Conservation (phyloP, 2,329 filamentous ascomycete species). For the Anisogramma anomala region DNA sequence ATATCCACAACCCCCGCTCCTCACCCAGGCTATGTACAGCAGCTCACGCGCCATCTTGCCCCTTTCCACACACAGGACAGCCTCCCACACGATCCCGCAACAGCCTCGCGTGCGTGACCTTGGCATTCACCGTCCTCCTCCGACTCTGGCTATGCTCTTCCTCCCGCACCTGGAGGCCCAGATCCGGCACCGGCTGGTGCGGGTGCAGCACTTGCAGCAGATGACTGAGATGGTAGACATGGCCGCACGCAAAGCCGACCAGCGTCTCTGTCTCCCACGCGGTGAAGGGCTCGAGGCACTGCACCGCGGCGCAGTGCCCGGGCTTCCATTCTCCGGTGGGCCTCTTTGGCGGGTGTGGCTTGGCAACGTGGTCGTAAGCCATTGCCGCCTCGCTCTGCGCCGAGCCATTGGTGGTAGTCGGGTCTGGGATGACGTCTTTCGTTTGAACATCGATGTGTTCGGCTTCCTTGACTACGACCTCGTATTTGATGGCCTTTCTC, state of each 20-base stretch:
- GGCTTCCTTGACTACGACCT: slow-evolving; percentile 44
- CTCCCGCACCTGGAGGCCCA: slow-evolving; percentile 25
- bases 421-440: slow-evolving; percentile 27
- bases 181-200: slow-evolving; percentile 30
- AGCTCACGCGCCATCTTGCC: slow-evolving; percentile 19
- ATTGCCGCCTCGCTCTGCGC: slow-evolving; percentile 13
- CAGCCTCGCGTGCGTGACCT: slow-evolving; percentile 76
- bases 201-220: slow-evolving; percentile 44
- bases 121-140: slow-evolving; percentile 63
- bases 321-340: slow-evolving; percentile 28
- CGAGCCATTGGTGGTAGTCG: slow-evolving; percentile 2
- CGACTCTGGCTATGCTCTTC: slow-evolving; percentile 28
- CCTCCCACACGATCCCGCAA: slow-evolving; percentile 59
- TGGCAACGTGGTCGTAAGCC: neutral
- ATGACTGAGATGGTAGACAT: slow-evolving; percentile 69
- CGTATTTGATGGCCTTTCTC: slow-evolving; percentile 78
- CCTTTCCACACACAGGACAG: slow-evolving; percentile 45
- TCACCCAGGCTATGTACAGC: neutral
- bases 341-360: slow-evolving; percentile 19
- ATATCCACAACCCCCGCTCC: neutral
- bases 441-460: slow-evolving; percentile 33
- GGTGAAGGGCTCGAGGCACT: slow-evolving; percentile 44
- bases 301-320: slow-evolving; percentile 43
- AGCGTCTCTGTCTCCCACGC: slow-evolving; percentile 59
- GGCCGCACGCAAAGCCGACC: slow-evolving; percentile 70